Percentiles rank a stretch among this genome's conserved stretches.
These are phyloP conservation scores for Daldinia eschscholtzii DNA, from an alignment of 2,329 filamentous ascomycete genomes.

Conservation along the genomic window DNA sequence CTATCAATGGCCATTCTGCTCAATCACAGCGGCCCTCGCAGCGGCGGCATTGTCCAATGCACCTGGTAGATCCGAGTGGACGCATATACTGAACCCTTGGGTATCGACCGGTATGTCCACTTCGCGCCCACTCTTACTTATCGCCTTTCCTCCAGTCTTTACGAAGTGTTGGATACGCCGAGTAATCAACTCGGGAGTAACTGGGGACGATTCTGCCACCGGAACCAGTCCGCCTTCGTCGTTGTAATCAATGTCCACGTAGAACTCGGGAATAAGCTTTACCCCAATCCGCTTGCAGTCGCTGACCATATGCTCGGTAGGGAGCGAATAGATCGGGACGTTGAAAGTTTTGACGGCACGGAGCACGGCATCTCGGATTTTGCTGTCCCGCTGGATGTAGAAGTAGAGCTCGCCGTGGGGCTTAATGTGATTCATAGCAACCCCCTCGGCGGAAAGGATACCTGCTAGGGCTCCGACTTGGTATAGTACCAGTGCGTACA, in stretches of 20 bases:
- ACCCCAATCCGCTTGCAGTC: slow-evolving; percentile 46
- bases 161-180: slow-evolving; percentile 37
- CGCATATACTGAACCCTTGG: slow-evolving; percentile 49
- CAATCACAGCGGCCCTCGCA: slow-evolving; percentile 42
- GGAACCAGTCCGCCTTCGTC: slow-evolving; percentile 44
- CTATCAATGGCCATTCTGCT: slow-evolving; percentile 9
- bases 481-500: slow-evolving; percentile 70
- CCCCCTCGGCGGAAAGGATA: slow-evolving; percentile 68
- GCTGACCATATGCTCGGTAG: slow-evolving; percentile 40
- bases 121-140: slow-evolving; percentile 33
- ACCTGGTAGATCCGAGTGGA: slow-evolving; percentile 51
- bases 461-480: slow-evolving; percentile 73
- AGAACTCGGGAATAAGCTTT: slow-evolving; percentile 43
- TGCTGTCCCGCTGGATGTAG: slow-evolving; percentile 50
- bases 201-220: slow-evolving; percentile 39
- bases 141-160: slow-evolving; percentile 33
- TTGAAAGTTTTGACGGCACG: slow-evolving; percentile 48
- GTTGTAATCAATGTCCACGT: slow-evolving; percentile 44
- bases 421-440: slow-evolving; percentile 72
- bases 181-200: slow-evolving; percentile 41
- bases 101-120: slow-evolving; percentile 46
- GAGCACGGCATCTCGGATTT: slow-evolving; percentile 49
- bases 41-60: slow-evolving; percentile 48
- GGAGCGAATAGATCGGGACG: slow-evolving; percentile 49
- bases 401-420: slow-evolving; percentile 71